A percentile compares a stretch with the other conserved stretches of the same genome.
These are phyloP conservation scores for Auriculariales sp. DNA, from an alignment of 768 basidiomycete genomes.

Conservation along the genomic window DNA sequence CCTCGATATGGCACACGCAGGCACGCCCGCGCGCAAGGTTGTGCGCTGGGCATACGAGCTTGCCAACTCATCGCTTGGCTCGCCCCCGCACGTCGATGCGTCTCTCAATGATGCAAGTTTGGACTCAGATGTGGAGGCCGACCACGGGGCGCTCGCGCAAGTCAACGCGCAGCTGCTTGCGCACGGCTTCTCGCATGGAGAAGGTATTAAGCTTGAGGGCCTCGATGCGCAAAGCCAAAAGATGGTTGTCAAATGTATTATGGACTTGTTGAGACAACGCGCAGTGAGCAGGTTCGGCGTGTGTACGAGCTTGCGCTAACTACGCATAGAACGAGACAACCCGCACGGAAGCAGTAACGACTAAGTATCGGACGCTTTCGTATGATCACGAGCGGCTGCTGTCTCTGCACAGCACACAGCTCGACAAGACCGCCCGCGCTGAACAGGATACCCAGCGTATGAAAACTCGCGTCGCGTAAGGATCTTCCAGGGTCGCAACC, in stretches of 20 bases:
- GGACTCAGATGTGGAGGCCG: conserved; percentile 7
- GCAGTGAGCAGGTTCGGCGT: conserved; percentile 34
- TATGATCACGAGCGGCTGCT: conserved; percentile 71
- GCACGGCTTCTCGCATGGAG: conserved; percentile 55
- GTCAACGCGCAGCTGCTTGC: conserved; percentile 71
- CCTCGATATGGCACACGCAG: not conserved
- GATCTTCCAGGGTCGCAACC: conserved; percentile 11
- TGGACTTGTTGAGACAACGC: conserved; percentile 61
- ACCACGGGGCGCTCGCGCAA: conserved; percentile 20
- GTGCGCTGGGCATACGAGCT: conserved; percentile 6
- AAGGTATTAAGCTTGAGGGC: conserved; percentile 57
- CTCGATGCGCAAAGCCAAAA: conserved; percentile 40
- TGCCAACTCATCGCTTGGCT: not conserved
- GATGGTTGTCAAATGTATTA: conserved; percentile 53
- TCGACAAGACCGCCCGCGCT: conserved; percentile 50
- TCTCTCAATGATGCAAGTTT: not conserved
- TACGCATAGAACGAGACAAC: conserved; percentile 51
- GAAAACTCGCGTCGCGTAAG: conserved; percentile 60
- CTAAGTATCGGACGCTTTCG: conserved; percentile 58
- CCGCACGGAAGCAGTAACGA: conserved; percentile 59
- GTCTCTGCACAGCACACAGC: conserved; percentile 44
- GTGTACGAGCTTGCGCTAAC: not conserved
- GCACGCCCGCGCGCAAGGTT: not conserved
- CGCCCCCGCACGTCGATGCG: not conserved
- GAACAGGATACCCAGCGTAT: conserved; percentile 66